A percentile compares a stretch with the other conserved stretches of the same genome.
These are phyloP conservation scores for Pyricularia pennisetigena DNA, from an alignment of 2,329 filamentous ascomycete species.

Conservation along the genomic window DNA sequence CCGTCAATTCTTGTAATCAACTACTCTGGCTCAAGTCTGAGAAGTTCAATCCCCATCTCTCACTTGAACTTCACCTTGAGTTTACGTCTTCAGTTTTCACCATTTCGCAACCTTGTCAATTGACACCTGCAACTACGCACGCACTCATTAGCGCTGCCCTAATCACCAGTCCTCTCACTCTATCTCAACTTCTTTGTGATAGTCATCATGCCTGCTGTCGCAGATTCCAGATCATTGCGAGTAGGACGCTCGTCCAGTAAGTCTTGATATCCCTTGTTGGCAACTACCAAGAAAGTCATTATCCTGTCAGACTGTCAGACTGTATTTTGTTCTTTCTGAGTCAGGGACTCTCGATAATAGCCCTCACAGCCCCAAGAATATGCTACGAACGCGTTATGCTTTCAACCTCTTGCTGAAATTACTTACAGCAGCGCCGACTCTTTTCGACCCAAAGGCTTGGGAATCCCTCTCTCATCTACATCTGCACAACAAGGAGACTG, in stretches of 20 bases:
- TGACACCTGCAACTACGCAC: neutral
- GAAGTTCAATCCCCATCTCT: neutral
- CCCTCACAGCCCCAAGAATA: neutral
- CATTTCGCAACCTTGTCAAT: neutral
- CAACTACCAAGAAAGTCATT: neutral
- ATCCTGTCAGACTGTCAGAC: neutral
- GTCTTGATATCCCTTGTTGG: neutral
- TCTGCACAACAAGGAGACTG: neutral
- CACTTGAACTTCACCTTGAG: neutral
- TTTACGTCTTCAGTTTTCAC: neutral
- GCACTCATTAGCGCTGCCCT: neutral
- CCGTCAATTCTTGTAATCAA: neutral
- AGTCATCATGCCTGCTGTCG: neutral
- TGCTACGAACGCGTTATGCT: neutral
- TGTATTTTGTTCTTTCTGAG: neutral
- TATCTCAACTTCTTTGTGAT: neutral
- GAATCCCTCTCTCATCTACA: neutral
- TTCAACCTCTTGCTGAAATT: neutral
- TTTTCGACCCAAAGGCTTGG: neutral
- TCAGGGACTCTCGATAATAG: neutral
- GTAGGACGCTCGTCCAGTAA: neutral
- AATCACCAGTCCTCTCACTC: neutral
- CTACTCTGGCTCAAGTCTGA: neutral
- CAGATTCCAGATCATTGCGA: neutral
- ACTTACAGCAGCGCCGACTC: neutral